Evolutionary conservation across 371 early-diverging fungal genomes (phyloP).

Genomic region (Apophysomyces trapeziformis): DNA sequence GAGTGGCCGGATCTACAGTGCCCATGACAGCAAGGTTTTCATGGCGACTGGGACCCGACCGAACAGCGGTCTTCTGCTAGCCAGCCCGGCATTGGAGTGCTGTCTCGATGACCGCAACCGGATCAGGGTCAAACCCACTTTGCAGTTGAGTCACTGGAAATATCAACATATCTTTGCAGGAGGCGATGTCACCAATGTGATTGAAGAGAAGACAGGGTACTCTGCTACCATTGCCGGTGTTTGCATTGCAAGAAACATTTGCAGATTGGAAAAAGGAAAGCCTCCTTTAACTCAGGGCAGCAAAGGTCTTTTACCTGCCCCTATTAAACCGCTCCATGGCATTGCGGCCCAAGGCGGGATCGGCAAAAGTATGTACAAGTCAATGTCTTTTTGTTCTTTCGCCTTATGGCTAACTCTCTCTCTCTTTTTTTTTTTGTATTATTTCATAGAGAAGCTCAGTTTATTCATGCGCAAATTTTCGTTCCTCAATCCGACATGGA

Average conservation of each 20-base stretch:
- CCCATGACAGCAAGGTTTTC: conserved; percentile 39
- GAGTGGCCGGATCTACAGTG: conserved; percentile 38
- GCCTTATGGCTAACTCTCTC: too few species aligned
- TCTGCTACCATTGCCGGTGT: conserved; percentile 49
- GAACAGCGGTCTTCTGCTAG: conserved; percentile 33
- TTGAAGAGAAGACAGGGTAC: conserved; percentile 48
- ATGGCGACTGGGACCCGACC: conserved; percentile 49
- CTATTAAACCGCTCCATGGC: conserved; percentile 29
- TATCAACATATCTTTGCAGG: conserved; percentile 54
- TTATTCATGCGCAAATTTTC: conserved; percentile 33
- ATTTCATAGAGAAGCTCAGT: conserved; percentile 16
- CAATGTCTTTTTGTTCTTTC: too few species aligned
- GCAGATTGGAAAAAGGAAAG: conserved; percentile 36
- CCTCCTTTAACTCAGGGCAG: conserved; percentile 27
- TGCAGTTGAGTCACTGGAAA: conserved; percentile 49
- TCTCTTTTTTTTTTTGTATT: too few species aligned
- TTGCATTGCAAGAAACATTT: conserved; percentile 40
- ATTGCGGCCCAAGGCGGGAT: conserved; percentile 28
- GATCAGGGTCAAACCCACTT: conserved; percentile 50
- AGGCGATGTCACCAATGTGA: conserved; percentile 53
- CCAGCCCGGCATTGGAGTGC: conserved; percentile 23
- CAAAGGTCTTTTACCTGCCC: conserved; percentile 30
- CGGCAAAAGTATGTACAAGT: conserved; percentile 23
- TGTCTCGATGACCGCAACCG: conserved; percentile 17
- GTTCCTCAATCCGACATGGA: conserved; percentile 42